Percentiles rank a stretch among this genome's conserved stretches.
phyloP scores from a whole-genome alignment of 441 rosid species.

The Populus trichocarpa region DNA sequence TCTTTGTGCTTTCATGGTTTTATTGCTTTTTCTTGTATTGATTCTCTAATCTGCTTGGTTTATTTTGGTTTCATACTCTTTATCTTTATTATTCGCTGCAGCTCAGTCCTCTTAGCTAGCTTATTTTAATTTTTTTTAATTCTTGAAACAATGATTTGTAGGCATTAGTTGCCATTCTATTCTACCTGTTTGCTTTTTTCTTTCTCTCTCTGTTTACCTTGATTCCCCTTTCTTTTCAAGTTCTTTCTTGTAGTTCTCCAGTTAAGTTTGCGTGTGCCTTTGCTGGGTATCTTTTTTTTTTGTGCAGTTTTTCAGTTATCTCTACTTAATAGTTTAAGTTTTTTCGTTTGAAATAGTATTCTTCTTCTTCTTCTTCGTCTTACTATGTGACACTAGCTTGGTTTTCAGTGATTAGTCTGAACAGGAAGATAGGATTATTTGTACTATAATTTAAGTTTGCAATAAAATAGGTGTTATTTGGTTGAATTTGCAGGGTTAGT shows the following conservation, averaged over 20 bases:
- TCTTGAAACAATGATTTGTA: background rate
- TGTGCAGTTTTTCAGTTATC: background rate
- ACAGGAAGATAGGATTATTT: background rate
- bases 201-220: background rate
- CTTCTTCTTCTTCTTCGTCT: background rate
- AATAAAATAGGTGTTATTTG: background rate
- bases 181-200: background rate
- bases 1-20: background rate
- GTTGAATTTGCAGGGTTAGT: slow-evolving; percentile 3
- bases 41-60: background rate
- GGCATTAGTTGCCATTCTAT: background rate
- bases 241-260: slow-evolving; percentile 7
- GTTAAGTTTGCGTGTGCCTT: background rate
- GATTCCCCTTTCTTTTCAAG: background rate
- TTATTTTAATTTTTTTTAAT: background rate
- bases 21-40: background rate
- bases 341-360: no score
- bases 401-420: background rate
- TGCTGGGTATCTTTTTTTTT: background rate
- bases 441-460: background rate
- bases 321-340: background rate
- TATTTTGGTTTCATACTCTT: background rate
- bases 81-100: background rate
- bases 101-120: background rate
- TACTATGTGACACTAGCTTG: background rate